Base-by-base conservation (phyloP, 306 rosid genomes). In the Malus asiatica region DNA sequence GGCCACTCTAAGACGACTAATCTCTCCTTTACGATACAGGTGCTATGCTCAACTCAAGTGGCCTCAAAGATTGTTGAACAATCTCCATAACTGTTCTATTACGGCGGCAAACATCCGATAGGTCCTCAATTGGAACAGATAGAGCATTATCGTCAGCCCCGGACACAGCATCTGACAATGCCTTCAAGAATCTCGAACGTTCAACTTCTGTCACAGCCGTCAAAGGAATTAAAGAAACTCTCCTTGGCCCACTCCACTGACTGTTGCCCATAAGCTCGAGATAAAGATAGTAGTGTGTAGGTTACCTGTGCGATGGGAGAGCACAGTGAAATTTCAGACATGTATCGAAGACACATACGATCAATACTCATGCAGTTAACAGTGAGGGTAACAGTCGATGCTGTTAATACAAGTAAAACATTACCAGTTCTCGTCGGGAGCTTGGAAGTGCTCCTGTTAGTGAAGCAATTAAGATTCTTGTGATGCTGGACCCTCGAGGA, bases 51-150 rank as follows among this genome's bases (percentile, higher is more conserved):
- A 92, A 84, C 86, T 90, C 98, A 35, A 78, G 90, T n/a, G 96
- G 97, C 90, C 98, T 93, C 90, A 96, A 83, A 74, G 98, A 96
- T 45, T 93, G 96, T 85, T 96, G 99, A 84, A 96, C 99, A 68
- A 96, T 93, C 90, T 96, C 99, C 81, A 87, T 95, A 80, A 96
- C 98, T 44, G 93, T 92, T 73, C 98, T 81, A 78, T 96, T 96
- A 4, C 98, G 91, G 3, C 99, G 97, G 77, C 98, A 93, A 77
- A 96, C 98, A 70, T 96, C 98, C 3, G 98, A 85, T 57, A 96
- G 84, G 80, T 96, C 99, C 80, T 96, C 96, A 22, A 89, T 81
- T 29, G 90, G 93, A 82, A 87, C 70, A 64, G 81, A 75, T 25
- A 89, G 73, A 5, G 87, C 83, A 72, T 87, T 91, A 25, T 86